These are phyloP conservation scores for Moniliophthora roreri DNA, from an alignment of 1,284 basidiomycete species.

Conservation along the genomic window DNA sequence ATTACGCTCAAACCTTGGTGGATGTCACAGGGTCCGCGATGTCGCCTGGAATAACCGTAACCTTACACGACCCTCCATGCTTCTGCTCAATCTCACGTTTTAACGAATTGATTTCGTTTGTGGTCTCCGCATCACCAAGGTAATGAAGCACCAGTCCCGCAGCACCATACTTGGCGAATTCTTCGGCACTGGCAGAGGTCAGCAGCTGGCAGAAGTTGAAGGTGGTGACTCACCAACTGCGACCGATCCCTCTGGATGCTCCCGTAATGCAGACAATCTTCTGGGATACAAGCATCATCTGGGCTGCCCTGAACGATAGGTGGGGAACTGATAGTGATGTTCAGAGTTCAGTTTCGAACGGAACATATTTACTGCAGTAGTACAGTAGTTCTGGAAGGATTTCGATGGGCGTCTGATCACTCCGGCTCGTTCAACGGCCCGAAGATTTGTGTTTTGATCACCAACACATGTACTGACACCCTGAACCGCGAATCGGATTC, in stretches of 20 bases:
- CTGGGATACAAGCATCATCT: slow-evolving; percentile 51
- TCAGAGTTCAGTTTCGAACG: background rate
- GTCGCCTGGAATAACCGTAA: slow-evolving; percentile 44
- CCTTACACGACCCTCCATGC: slow-evolving; percentile 6
- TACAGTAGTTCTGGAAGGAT: too few relatives aligned
- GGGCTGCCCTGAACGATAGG: background rate
- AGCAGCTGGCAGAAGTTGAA: too few relatives aligned
- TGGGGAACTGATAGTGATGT: background rate
- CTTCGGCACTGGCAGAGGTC: slow-evolving; percentile 44
- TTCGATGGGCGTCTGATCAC: too few relatives aligned
- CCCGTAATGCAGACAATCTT: slow-evolving; percentile 78
- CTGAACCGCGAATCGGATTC: too few relatives aligned
- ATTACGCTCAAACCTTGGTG: slow-evolving; percentile 39
- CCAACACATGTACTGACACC: too few relatives aligned
- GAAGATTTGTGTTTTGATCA: too few relatives aligned
- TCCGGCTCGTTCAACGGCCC: too few relatives aligned
- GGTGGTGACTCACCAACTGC: background rate
- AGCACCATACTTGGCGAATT: slow-evolving; percentile 67
- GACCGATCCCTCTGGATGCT: slow-evolving; percentile 77
- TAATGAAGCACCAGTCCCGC: slow-evolving; percentile 69
- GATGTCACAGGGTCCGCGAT: slow-evolving; percentile 67
- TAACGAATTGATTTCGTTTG: slow-evolving; percentile 41
- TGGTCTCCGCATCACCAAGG: slow-evolving; percentile 60
- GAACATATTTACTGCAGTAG: too few relatives aligned
- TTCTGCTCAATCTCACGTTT: slow-evolving; percentile 17